Evolutionary conservation across 2,329 filamentous ascomycete species (phyloP).

Genomic region (Venturia effusa): DNA sequence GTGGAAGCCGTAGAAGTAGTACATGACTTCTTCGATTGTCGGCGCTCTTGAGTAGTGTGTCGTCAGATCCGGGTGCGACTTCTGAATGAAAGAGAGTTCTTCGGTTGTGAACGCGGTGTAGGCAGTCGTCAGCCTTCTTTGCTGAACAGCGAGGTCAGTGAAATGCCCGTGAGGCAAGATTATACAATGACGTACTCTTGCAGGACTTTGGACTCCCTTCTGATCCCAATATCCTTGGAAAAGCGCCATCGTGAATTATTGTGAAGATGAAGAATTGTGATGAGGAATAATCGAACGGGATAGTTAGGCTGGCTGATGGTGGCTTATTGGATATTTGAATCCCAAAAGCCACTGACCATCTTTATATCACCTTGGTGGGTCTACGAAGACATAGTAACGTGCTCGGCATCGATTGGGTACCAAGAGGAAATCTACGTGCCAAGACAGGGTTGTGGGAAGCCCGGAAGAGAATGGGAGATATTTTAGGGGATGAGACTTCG

Average conservation of each 20-base stretch:
- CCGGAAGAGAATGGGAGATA: not conserved
- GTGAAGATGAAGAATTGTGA: not conserved
- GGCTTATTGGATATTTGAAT: not conserved
- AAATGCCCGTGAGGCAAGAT: not conserved
- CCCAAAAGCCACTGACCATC: not conserved
- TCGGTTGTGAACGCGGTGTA: not conserved
- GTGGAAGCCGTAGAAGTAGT: not conserved
- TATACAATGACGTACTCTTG: not conserved
- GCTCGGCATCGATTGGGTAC: not conserved
- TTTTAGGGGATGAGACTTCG: not conserved
- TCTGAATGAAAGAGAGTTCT: not conserved
- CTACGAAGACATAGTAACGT: not conserved
- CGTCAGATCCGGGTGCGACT: not conserved
- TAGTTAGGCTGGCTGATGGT: not conserved
- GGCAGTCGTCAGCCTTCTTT: not conserved
- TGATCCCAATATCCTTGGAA: slow-evolving; percentile 3
- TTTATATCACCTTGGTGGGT: not conserved
- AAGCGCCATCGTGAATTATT: not conserved
- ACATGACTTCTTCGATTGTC: not conserved
- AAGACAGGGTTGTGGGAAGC: not conserved
- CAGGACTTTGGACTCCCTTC: not conserved
- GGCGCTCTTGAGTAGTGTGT: not conserved
- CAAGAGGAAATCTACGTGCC: not conserved
- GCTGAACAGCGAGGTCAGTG: not conserved
- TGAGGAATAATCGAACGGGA: not conserved